phyloP scores from a whole-genome alignment of 495 filamentous ascomycete species.

The Letharia lupina region DNA sequence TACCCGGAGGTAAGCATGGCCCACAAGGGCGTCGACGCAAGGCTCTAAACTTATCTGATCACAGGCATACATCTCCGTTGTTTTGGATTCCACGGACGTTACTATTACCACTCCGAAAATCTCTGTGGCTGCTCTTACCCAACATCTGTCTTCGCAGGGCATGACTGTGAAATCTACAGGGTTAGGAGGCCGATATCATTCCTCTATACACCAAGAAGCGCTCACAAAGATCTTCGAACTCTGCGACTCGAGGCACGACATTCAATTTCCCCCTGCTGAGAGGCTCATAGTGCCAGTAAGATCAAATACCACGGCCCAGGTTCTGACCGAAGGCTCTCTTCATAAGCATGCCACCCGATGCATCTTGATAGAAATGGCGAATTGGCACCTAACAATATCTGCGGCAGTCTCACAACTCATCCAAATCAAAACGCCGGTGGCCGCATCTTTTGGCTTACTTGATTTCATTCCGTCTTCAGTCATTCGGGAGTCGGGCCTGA shows the following conservation, averaged over 20 bases:
- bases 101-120: no score
- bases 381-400: slow-evolving; percentile 29
- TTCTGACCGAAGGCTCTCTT: slow-evolving; percentile 21
- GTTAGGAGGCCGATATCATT: not conserved
- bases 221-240: slow-evolving; percentile 15
- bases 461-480: slow-evolving; percentile 28
- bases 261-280: slow-evolving; percentile 26
- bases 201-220: not conserved
- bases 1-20: no score
- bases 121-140: no score
- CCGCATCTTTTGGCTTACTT: slow-evolving; percentile 29
- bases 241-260: slow-evolving; percentile 20
- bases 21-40: no score
- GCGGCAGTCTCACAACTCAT: not conserved
- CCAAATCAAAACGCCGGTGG: slow-evolving; percentile 7
- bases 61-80: no score
- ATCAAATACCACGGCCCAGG: slow-evolving; percentile 19
- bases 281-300: slow-evolving; percentile 19
- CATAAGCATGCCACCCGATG: slow-evolving; percentile 24
- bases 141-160: no score
- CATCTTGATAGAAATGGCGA: slow-evolving; percentile 28
- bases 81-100: no score
- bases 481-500: slow-evolving; percentile 12
- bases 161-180: no score
- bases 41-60: no score